Evolutionary conservation across 805 yeast genomes (phyloP), one percentile per base, ranked within the genome.

Genomic region (Pichia ethanolica): DNA sequence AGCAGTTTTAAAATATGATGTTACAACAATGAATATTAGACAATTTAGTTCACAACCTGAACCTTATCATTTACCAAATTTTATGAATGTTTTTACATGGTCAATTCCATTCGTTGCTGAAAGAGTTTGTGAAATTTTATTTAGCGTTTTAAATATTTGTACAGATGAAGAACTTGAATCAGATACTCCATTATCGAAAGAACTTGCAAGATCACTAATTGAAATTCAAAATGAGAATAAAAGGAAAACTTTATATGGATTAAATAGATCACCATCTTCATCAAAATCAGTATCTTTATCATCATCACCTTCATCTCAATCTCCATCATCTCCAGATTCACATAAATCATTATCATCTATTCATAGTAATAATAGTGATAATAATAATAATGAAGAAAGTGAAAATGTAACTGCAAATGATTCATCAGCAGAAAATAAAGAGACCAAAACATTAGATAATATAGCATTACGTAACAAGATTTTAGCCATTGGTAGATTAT

Each of bases 81-180:
- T 90, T 60, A 89, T 90, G 95, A 97, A 93, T 66, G 96, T 91
- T 7, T 91, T 91, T 67, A 85, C 96, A 10, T 93, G 98, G 98
- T 87, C 97, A 2, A 72, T 91, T 50, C 99, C 98, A 7, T 91
- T 93, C 71, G 97, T 93, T 27, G 98, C 97, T 25, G 97, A 91
- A 65, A 88, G 93, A 62, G 86, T 90, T 48, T 87, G 96, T 12
- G 98, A 93, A 64, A 90, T 91, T 85, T 74, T 91, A 62, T 86
- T 89, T 26, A 79, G 93, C 0, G 86, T 91, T 38, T 75, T 93
- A 64, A 91, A 91, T 66, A 87, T 93, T 50, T 91, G 99, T 70
- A 86, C 97, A 0, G 95, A 90, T 62, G 97, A 91, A 62, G 99
- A 91, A 66, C 74, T 91, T 51, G 91, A 83, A 50, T 88, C 83